phyloP scores from a whole-genome alignment of 2,329 filamentous ascomycete genomes.

The Zymoseptoria brevis region DNA sequence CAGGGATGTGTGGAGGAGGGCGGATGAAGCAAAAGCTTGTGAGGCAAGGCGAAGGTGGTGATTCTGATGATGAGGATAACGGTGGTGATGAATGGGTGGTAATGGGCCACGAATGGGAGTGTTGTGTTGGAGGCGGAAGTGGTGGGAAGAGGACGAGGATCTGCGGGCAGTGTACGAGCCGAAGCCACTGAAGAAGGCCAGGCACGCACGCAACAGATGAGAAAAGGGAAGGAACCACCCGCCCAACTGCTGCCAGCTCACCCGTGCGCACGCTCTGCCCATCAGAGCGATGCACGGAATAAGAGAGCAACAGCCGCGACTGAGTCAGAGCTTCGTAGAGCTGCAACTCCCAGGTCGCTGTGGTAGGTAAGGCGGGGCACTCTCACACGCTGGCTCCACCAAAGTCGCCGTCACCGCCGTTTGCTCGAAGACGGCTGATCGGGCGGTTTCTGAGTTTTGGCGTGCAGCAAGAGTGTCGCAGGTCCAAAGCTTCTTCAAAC shows the following conservation, averaged over 20 bases:
- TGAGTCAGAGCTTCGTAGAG: neutral
- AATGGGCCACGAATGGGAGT: neutral
- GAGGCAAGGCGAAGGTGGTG: neutral
- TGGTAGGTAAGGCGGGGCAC: neutral
- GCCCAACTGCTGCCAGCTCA: neutral
- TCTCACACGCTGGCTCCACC: neutral
- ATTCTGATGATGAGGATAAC: neutral
- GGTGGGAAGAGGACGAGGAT: neutral
- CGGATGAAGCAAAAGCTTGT: slow-evolving; percentile 1
- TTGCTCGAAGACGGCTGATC: neutral
- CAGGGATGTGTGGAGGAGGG: slow-evolving; percentile 4
- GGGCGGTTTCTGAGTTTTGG: slow-evolving; percentile 14
- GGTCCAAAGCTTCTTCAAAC: slow-evolving; percentile 15
- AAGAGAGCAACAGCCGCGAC: neutral
- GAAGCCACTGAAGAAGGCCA: neutral
- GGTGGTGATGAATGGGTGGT: neutral
- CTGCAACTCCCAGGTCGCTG: neutral
- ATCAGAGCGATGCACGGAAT: neutral
- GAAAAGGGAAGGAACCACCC: neutral
- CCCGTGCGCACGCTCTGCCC: neutral
- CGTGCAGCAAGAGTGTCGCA: slow-evolving; percentile 9
- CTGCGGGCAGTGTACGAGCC: slow-evolving; percentile 1
- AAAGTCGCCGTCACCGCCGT: neutral
- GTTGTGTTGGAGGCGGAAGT: neutral
- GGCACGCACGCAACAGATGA: neutral